Evolutionary conservation across 305 asterid genomes (phyloP).

Genomic region (Nicotiana rustica): DNA sequence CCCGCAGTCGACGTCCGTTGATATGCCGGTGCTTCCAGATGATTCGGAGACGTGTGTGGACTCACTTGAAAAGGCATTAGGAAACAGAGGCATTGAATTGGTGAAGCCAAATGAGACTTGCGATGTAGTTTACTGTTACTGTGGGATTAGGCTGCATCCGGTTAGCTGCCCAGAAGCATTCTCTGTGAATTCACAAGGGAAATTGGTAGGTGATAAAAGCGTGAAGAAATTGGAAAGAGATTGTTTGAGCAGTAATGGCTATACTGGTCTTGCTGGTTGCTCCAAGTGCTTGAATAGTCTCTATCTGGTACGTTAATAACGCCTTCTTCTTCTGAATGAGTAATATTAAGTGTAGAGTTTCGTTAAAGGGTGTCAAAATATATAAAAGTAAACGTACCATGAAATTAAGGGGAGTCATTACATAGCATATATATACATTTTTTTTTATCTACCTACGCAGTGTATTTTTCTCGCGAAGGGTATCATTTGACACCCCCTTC

Average conservation of each 20-base stretch:
- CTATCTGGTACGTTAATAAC: constrained; percentile 48
- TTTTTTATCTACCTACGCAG: too few relatives aligned
- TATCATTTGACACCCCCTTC: too few relatives aligned
- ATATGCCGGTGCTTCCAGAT: constrained; percentile 88
- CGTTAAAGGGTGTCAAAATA: too few relatives aligned
- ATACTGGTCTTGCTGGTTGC: constrained; percentile 67
- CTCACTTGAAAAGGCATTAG: constrained; percentile 74
- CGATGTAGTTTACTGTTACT: constrained; percentile 82
- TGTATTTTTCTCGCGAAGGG: too few relatives aligned
- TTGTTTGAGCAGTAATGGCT: constrained; percentile 53
- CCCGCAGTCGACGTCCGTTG: constrained; percentile 54
- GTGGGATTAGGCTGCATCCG: constrained; percentile 85
- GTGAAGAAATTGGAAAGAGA: constrained; percentile 75
- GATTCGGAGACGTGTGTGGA: constrained; percentile 92
- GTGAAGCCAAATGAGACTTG: constrained; percentile 76
- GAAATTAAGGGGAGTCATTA: too few relatives aligned
- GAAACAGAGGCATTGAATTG: constrained; percentile 59
- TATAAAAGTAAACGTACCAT: too few relatives aligned
- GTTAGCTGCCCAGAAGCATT: constrained; percentile 83
- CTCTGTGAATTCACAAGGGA: constrained; percentile 56
- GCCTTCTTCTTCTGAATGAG: neutral
- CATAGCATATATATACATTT: too few relatives aligned
- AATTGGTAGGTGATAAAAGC: constrained; percentile 58
- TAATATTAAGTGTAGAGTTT: too few relatives aligned
- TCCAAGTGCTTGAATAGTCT: constrained; percentile 76